These are phyloP conservation scores for Paramecium pentaurelia DNA, from an alignment of 73 alveolate species.

Conservation along the genomic window DNA sequence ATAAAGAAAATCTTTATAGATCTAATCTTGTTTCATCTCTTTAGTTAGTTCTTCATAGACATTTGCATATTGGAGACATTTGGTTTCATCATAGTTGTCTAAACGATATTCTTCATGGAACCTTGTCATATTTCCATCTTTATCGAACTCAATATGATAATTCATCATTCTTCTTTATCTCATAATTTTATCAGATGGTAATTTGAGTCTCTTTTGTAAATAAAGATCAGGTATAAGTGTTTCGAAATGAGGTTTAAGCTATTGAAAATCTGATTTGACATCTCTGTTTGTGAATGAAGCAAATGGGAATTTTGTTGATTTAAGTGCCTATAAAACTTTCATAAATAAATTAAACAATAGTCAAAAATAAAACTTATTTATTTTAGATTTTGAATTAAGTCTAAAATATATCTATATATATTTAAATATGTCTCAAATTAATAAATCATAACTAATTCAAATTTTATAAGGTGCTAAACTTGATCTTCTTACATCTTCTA, in stretches of 20 bases:
- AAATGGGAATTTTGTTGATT: slow-evolving; percentile 18
- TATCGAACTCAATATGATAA: slow-evolving; percentile 5
- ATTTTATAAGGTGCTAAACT: background rate
- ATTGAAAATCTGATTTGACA: background rate
- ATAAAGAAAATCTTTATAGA: slow-evolving; percentile 10
- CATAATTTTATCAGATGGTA: background rate
- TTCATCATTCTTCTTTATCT: slow-evolving; percentile 36
- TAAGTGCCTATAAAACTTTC: slow-evolving; percentile 25
- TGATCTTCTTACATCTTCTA: slow-evolving; percentile 15
- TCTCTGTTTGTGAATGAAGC: background rate
- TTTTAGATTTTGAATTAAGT: background rate
- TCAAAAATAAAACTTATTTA: background rate
- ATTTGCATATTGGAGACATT: slow-evolving; percentile 15
- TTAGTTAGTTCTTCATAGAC: background rate
- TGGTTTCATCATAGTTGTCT: background rate
- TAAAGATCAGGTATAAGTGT: background rate
- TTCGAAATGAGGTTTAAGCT: background rate
- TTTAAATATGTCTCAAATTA: background rate
- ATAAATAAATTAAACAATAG: background rate
- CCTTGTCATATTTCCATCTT: background rate
- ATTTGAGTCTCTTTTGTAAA: slow-evolving; percentile 8
- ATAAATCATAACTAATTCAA: background rate
- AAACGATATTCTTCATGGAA: slow-evolving; percentile 27
- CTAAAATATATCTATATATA: background rate
- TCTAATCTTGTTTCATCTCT: slow-evolving; percentile 26